Percentiles rank a stretch among this genome's conserved stretches.
These are phyloP conservation scores for Cercospora brassicicola DNA, from an alignment of 2,329 filamentous ascomycete species.

Conservation along the genomic window DNA sequence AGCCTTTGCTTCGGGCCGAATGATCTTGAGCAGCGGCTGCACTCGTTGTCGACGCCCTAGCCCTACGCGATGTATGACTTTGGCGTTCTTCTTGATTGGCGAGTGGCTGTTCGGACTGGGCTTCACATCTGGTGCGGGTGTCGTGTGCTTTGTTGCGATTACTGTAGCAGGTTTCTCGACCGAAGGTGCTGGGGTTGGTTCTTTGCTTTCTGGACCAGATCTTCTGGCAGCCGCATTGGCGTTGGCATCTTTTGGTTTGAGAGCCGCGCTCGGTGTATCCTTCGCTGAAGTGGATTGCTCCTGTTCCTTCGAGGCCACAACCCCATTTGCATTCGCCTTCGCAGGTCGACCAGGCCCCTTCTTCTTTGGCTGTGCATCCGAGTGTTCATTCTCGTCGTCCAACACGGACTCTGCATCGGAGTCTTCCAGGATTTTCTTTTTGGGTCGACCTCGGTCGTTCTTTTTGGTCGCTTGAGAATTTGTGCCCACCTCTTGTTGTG, in stretches of 20 bases:
- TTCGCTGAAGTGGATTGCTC: neutral
- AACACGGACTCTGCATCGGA: conserved; percentile 21
- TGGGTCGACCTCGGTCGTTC: neutral
- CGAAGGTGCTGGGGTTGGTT: conserved; percentile 6
- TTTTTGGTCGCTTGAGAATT: conserved; percentile 4
- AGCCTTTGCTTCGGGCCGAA: conserved; percentile 21
- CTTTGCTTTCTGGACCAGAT: neutral
- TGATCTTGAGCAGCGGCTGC: conserved; percentile 43
- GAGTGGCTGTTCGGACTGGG: conserved; percentile 19
- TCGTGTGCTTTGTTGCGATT: neutral
- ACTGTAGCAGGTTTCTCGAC: conserved; percentile 6
- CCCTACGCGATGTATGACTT: conserved; percentile 49
- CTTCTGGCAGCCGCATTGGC: conserved; percentile 2
- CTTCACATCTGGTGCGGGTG: conserved; percentile 12
- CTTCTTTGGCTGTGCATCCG: conserved; percentile 37
- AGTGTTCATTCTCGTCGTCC: conserved; percentile 11
- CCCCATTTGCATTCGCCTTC: conserved; percentile 14
- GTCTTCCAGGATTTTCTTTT: conserved; percentile 13
- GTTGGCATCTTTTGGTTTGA: conserved; percentile 15
- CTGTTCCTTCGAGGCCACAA: neutral
- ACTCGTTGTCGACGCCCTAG: conserved; percentile 50
- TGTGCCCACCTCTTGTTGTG: neutral
- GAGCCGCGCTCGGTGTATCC: neutral
- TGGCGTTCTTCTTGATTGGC: conserved; percentile 29
- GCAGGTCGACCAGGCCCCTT: conserved; percentile 43